Evolutionary conservation across 805 yeast genomes (phyloP), one percentile per base, ranked within the genome.

Genomic region (Yamadazyma scolyti): DNA sequence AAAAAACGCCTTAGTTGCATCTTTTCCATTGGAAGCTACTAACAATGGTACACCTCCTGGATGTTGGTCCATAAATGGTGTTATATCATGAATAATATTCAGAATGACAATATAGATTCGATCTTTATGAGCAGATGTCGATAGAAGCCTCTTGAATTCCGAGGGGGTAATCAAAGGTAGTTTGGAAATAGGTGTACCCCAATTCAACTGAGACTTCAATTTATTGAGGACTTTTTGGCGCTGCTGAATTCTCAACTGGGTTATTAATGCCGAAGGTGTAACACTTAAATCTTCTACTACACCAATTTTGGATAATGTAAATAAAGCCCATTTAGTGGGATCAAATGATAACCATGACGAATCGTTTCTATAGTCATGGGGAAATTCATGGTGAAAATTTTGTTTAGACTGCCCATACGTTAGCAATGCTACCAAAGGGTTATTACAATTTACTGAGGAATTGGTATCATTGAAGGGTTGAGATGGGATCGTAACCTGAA

Each of bases 311-410:
- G 68, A 64, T 37, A 77, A 53, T 1, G 65, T 20, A 58, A 70
- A 70, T 32, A 89, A 68, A 30, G 76, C 65, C 80, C 86, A 77
- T 64, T 85, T 88, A 23, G 94, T 82, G 8, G 97, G 96, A 56
- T 89, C 97, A 56, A 77, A 82, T 27, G 82, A 80, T 57, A 77
- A 79, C 73, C 79, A 70, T 40, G 77, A 73, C 34, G 75, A 62
- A 5, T 88, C 85, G 43, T 79, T 79, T 39, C 96, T 71, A 61
- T 82, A 88, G 58, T 89, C 97, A 42, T 82, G 79, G 5, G 96
- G 95, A 58, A 89, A 89, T 61, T 87, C 96, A 62, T 90, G 96
- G 62, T 89, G 97, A 64, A 83, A 90, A 61, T 88, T 89, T 57
- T 87, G 94, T 58, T 78, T 78, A 4, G 95, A 90, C 60, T 89